These are phyloP conservation scores for Fusarium sp. DNA, from an alignment of 2,329 filamentous ascomycete species.

Conservation along the genomic window DNA sequence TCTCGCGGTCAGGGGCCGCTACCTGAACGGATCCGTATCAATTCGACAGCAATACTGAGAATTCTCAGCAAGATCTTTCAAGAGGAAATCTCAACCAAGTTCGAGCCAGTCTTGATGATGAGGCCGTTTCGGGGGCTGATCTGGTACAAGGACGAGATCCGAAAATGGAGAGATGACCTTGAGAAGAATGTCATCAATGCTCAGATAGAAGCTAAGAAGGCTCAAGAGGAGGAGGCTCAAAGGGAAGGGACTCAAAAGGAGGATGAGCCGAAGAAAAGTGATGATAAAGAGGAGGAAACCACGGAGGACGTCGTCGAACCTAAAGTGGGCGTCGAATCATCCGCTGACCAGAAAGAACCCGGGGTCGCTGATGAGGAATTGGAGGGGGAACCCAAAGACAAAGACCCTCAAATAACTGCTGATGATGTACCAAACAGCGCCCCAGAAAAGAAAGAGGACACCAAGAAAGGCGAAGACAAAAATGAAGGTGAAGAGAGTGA, in stretches of 20 bases:
- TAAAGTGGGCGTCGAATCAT: background rate
- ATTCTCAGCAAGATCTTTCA: background rate
- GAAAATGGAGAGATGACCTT: background rate
- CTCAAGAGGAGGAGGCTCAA: background rate
- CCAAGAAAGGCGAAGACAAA: background rate
- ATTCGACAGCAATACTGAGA: background rate
- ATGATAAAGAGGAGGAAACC: background rate
- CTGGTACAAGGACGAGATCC: background rate
- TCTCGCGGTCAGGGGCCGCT: background rate
- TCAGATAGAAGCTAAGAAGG: background rate
- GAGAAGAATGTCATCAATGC: background rate
- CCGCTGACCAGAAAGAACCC: background rate
- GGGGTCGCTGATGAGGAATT: background rate
- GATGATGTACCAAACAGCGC: background rate
- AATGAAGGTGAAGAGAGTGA: background rate
- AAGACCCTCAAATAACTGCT: background rate
- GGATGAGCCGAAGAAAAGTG: background rate
- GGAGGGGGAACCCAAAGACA: background rate
- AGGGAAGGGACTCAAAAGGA: background rate
- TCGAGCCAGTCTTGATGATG: background rate
- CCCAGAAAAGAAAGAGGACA: background rate
- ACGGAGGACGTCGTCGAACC: background rate
- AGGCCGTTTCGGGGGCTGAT: background rate
- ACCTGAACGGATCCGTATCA: background rate
- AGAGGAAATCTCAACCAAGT: background rate